Percentiles rank a stretch among this genome's conserved stretches.
Conservation (phyloP, 306 rosid species). For the Glycyrrhiza uralensis region DNA sequence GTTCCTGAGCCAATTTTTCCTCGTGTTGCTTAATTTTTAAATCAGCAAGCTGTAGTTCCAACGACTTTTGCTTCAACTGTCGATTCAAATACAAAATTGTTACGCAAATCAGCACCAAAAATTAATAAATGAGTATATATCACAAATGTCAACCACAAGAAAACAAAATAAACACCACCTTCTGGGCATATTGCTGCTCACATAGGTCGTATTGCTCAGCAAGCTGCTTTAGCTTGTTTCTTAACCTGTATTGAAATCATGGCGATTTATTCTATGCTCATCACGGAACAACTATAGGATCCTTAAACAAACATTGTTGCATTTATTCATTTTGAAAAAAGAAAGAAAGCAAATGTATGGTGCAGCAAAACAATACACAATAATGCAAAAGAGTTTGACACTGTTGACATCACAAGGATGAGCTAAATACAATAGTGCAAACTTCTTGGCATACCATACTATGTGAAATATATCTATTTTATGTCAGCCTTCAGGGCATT, state of each 20-base stretch:
- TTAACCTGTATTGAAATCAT: constrained; percentile 56
- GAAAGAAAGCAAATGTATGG: background rate
- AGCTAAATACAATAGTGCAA: background rate
- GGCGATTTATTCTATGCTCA: constrained; percentile 1
- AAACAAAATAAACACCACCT: constrained; percentile 43
- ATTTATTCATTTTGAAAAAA: background rate
- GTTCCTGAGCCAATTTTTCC: constrained; percentile 81
- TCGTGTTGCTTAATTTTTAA: constrained; percentile 80
- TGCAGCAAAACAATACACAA: background rate
- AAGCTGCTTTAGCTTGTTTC: constrained; percentile 79
- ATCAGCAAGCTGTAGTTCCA: constrained; percentile 94
- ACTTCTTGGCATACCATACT: background rate
- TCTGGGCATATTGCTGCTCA: constrained; percentile 79
- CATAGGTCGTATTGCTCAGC: constrained; percentile 67
- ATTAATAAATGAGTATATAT: constrained; percentile 14
- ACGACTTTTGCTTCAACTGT: constrained; percentile 83
- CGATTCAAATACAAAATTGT: constrained; percentile 35
- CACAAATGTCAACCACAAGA: constrained; percentile 9
- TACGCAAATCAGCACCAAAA: constrained; percentile 5
- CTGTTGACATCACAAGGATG: background rate
- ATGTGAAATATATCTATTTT: background rate
- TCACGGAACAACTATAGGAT: background rate
- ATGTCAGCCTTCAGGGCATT: background rate
- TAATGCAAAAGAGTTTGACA: background rate
- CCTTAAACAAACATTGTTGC: background rate